Conservation (phyloP, 345 rosid species). For the Aquilaria malaccensis region DNA sequence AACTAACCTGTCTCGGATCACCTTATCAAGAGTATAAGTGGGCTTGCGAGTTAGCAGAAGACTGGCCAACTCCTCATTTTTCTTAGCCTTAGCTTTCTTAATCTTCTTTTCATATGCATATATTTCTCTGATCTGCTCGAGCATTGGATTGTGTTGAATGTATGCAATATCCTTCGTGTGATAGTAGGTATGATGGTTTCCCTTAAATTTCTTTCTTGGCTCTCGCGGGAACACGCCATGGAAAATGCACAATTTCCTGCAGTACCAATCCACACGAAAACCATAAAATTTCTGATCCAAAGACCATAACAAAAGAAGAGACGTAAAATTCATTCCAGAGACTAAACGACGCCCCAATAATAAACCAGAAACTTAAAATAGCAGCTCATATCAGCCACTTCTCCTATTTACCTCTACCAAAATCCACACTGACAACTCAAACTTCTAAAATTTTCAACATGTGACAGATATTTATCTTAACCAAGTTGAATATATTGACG, state of each 20-base stretch:
- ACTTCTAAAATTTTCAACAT: too few species aligned
- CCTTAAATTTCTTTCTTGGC: constrained; percentile 89
- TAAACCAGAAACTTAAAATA: too few species aligned
- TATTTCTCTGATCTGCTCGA: constrained; percentile 79
- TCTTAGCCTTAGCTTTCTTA: constrained; percentile 73
- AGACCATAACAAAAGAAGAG: too few species aligned
- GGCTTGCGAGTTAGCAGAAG: constrained; percentile 70
- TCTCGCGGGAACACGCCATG: constrained; percentile 91
- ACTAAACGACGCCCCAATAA: too few species aligned
- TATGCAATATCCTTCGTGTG: constrained; percentile 85
- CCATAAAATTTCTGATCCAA: background rate
- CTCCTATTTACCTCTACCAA: too few species aligned
- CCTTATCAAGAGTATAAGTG: constrained; percentile 52
- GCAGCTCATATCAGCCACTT: too few species aligned
- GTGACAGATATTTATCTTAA: too few species aligned
- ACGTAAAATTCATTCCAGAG: too few species aligned
- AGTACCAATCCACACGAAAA: constrained; percentile 7
- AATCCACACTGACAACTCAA: too few species aligned
- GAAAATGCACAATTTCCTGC: constrained; percentile 71
- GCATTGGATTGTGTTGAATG: constrained; percentile 78
- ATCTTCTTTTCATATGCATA: constrained; percentile 69
- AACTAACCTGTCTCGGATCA: constrained; percentile 75
- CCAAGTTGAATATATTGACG: too few species aligned
- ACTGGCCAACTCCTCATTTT: constrained; percentile 61
- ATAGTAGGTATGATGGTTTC: constrained; percentile 92